Base-by-base conservation (phyloP, 2,329 filamentous ascomycete species). In the Hypomyces perniciosus region DNA sequence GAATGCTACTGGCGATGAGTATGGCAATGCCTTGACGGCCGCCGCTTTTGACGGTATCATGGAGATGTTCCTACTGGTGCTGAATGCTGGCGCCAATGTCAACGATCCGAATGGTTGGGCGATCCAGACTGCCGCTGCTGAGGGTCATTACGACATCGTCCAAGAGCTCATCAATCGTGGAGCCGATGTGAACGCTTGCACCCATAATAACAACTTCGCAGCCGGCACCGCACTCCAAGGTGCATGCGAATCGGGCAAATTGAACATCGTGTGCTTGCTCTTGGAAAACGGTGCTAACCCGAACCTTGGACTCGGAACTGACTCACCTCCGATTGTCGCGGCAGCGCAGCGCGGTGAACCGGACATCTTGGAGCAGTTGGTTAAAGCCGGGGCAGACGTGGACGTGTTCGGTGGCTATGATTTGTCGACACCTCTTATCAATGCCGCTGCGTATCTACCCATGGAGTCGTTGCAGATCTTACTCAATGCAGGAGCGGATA, bases 1-100 rank as follows among this genome's bases (percentile, higher is more conserved):
- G 1, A 69, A 73, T 49, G 69, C 70, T 1, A 70, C 63, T 4
- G 70, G 71, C 1, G 53, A 63, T 51, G 63, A 68, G 68, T 72
- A 62, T 59, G 68, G 29, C 30, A 51, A 34, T 13, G 49, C 49
- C 6, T 47, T 51, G n/a, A 72, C 70, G 5, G 70, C 70, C 13
- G 63, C 70, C 20, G 65, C 69, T 0, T 71, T 65, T 46, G 69
- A 72, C 33, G 68, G 67, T 1, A 70, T 60, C 2, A 43, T 54
- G 1, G 31, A 57, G 1, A 60, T 67, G 3, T 45, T 70, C 9
- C 54, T 56, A 8, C 54, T 67, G 51, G 62, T 72, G 5, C 51
- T 72, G 3, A 58, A 66, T 3, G 60, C 61, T 4, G 63, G 65
- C 3, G 69, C 69, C 0, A 51, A 68, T 44, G 54, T 65, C 7